Conservation (phyloP, 2,329 filamentous ascomycete species). For the Tolypocladium pustulatum region DNA sequence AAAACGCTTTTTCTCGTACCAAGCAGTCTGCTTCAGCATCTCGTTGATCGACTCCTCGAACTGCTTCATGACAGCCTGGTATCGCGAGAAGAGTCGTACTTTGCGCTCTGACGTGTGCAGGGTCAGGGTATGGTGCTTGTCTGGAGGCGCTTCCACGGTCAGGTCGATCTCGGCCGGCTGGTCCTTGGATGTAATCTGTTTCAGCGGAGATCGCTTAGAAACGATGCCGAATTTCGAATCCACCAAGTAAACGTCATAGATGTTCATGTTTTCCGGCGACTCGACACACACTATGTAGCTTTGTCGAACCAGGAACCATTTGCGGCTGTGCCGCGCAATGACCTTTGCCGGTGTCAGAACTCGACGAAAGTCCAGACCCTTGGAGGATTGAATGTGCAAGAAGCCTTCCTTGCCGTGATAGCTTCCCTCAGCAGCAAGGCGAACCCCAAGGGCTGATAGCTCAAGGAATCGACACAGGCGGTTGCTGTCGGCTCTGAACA, state of each 20-base stretch:
- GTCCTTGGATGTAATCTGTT: slow-evolving; percentile 45
- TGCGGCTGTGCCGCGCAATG: slow-evolving; percentile 74
- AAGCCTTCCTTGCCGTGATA: slow-evolving; percentile 98
- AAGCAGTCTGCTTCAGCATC: slow-evolving; percentile 75
- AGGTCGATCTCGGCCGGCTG: slow-evolving; percentile 40
- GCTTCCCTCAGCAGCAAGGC: slow-evolving; percentile 87
- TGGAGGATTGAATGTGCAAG: slow-evolving; percentile 82
- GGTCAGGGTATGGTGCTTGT: slow-evolving; percentile 73
- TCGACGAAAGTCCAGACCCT: slow-evolving; percentile 76
- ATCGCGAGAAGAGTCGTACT: slow-evolving; percentile 81
- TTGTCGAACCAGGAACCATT: slow-evolving; percentile 97
- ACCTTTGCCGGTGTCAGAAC: slow-evolving; percentile 70
- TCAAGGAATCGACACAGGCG: slow-evolving; percentile 93
- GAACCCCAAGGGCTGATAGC: slow-evolving; percentile 84
- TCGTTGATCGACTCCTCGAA: slow-evolving; percentile 87
- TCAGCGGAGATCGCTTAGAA: slow-evolving; percentile 53
- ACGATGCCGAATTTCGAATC: slow-evolving; percentile 79
- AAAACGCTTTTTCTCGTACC: slow-evolving; percentile 78
- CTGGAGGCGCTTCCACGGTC: slow-evolving; percentile 22
- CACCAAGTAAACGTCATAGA: slow-evolving; percentile 97
- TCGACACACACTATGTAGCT: slow-evolving; percentile 98
- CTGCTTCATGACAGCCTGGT: slow-evolving; percentile 79
- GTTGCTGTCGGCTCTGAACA: slow-evolving; percentile 93
- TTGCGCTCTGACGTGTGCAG: slow-evolving; percentile 88
- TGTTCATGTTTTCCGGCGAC: slow-evolving; percentile 96